Conservation (phyloP, 1,284 basidiomycete species). For the Ustilago cynodontis region DNA sequence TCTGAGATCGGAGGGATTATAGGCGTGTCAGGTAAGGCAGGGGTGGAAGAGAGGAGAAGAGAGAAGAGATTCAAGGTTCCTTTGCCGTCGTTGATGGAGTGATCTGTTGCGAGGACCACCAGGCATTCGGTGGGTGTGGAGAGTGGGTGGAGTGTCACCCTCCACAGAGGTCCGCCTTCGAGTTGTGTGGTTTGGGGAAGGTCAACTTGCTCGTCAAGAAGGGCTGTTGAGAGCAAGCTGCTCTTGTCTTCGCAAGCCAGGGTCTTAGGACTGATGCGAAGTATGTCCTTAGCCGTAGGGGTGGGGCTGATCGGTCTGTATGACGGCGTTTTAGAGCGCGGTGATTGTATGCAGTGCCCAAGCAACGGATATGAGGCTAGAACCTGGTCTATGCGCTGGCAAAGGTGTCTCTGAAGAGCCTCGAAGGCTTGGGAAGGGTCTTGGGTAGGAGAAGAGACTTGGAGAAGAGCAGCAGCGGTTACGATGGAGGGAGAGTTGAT, state of each 20-base stretch:
- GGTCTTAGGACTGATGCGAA: background rate
- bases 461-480: conserved; percentile 23
- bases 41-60: conserved; percentile 2
- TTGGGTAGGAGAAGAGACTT: background rate
- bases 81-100: conserved; percentile 38
- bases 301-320: conserved; percentile 10
- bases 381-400: conserved; percentile 6
- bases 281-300: conserved; percentile 21
- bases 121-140: background rate
- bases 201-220: conserved; percentile 4
- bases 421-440: conserved; percentile 3
- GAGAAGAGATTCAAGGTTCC: conserved; percentile 35
- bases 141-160: conserved; percentile 6
- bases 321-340: conserved; percentile 16
- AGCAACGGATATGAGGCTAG: conserved; percentile 24
- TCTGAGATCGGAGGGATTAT: conserved; percentile 25
- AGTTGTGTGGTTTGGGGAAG: background rate
- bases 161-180: conserved; percentile 28
- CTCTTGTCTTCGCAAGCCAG: background rate
- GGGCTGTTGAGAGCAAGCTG: background rate
- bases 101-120: conserved; percentile 28
- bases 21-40: background rate
- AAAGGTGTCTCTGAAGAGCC: conserved; percentile 4
- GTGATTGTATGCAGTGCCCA: conserved; percentile 12
- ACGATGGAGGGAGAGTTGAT: conserved; percentile 25